Conservation (phyloP, 805 yeast species). For the Lipomyces chichibuensis region DNA sequence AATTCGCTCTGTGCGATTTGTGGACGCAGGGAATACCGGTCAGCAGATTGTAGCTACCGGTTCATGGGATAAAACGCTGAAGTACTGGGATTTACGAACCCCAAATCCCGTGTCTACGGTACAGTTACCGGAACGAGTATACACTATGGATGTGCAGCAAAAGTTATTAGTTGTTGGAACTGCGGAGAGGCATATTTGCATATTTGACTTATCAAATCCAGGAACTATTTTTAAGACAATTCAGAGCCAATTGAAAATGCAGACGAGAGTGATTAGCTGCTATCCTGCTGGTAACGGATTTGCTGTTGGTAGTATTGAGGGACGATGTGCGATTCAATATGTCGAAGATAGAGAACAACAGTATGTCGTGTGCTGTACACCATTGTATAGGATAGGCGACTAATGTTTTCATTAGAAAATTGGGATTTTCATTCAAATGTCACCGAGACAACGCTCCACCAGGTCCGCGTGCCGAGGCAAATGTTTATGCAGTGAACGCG, state of each 20-base stretch:
- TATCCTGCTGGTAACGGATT: constrained; percentile 91
- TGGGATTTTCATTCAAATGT: constrained; percentile 82
- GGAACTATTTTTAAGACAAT: constrained; percentile 73
- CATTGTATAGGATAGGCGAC: neutral
- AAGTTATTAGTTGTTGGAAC: constrained; percentile 89
- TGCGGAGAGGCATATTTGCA: constrained; percentile 80
- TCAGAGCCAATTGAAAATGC: constrained; percentile 83
- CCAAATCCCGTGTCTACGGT: constrained; percentile 77
- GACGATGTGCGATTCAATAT: constrained; percentile 92
- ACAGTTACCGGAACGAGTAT: constrained; percentile 85
- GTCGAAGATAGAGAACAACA: constrained; percentile 73
- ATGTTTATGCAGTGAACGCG: constrained; percentile 77
- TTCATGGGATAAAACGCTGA: constrained; percentile 94
- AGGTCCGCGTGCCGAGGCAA: constrained; percentile 56
- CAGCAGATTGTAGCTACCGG: constrained; percentile 82
- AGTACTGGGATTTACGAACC: constrained; percentile 92
- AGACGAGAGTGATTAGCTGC: constrained; percentile 80
- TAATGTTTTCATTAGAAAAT: constrained; percentile 11
- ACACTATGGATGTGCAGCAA: constrained; percentile 81
- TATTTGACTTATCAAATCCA: constrained; percentile 78
- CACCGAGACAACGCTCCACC: constrained; percentile 74
- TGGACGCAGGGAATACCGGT: constrained; percentile 81
- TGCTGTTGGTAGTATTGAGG: constrained; percentile 92
- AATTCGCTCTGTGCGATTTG: constrained; percentile 72
- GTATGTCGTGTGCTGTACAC: constrained; percentile 15